These are phyloP conservation scores for Aspergillus carbonarius DNA, from an alignment of 2,329 filamentous ascomycete species.

Conservation along the genomic window DNA sequence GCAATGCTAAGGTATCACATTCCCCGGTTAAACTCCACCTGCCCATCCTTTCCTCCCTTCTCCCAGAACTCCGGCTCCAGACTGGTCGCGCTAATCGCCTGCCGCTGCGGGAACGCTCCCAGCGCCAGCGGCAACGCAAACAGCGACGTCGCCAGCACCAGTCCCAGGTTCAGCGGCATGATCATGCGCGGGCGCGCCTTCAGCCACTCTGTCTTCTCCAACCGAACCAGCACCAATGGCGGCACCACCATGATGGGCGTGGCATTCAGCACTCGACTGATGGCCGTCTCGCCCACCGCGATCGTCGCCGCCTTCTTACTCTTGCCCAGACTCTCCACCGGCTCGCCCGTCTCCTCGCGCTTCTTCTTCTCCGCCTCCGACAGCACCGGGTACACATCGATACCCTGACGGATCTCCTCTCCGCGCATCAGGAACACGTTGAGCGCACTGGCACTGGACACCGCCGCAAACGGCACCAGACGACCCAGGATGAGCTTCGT, in stretches of 20 bases:
- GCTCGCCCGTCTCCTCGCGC: conserved; percentile 63
- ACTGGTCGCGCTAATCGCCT: conserved; percentile 71
- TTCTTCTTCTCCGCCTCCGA: conserved; percentile 66
- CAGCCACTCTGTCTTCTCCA: conserved; percentile 84
- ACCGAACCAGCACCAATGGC: conserved; percentile 75
- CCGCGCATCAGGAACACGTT: conserved; percentile 98
- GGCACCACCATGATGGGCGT: conserved; percentile 97
- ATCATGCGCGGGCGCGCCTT: conserved; percentile 73
- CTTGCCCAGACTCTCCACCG: conserved; percentile 74
- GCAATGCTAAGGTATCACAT: conserved; percentile 54
- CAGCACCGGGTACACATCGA: conserved; percentile 85
- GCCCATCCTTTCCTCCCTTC: conserved; percentile 71
- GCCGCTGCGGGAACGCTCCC: conserved; percentile 87
- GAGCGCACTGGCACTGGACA: conserved; percentile 83
- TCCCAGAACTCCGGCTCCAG: conserved; percentile 87
- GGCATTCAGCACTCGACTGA: conserved; percentile 87
- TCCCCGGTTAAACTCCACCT: conserved; percentile 96
- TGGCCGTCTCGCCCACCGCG: conserved; percentile 88
- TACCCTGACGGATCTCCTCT: conserved; percentile 89
- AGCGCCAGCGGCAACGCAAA: conserved; percentile 87
- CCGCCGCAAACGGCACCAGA: conserved; percentile 94
- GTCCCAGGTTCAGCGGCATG: conserved; percentile 76
- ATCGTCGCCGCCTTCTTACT: conserved; percentile 83
- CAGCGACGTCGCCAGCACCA: conserved; percentile 84
- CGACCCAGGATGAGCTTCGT: conserved; percentile 75